These are phyloP conservation scores for Globisporangium ultimum DNA, from an alignment of 352 stramenopile species.

Conservation along the genomic window DNA sequence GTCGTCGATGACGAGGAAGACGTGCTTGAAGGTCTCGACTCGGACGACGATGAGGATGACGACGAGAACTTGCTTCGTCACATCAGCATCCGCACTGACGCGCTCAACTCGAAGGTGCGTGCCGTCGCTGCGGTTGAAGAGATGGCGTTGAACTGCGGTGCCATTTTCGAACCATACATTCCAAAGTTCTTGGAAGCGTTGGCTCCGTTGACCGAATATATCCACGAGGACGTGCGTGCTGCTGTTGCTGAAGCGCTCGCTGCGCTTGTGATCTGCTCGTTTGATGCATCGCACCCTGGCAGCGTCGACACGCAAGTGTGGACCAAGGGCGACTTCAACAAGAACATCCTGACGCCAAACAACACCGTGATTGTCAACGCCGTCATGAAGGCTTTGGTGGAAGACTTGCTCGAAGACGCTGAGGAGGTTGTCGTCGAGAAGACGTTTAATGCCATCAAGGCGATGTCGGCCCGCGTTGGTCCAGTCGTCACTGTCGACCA, in stretches of 20 bases:
- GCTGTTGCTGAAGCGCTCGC: slow-evolving; percentile 76
- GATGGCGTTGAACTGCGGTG: slow-evolving; percentile 77
- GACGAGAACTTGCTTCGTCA: slow-evolving; percentile 68
- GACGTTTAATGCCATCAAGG: slow-evolving; percentile 94
- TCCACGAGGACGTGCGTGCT: slow-evolving; percentile 83
- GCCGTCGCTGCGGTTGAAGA: slow-evolving; percentile 81
- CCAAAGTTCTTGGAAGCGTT: slow-evolving; percentile 79
- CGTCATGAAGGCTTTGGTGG: slow-evolving; percentile 74
- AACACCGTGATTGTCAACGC: slow-evolving; percentile 73
- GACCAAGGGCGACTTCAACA: slow-evolving; percentile 82
- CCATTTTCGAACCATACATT: slow-evolving; percentile 80
- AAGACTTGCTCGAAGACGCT: slow-evolving; percentile 77
- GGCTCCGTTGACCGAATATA: slow-evolving; percentile 81
- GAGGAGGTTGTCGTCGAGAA: slow-evolving; percentile 93
- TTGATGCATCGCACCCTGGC: slow-evolving; percentile 69
- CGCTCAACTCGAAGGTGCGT: slow-evolving; percentile 82
- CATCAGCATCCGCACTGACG: slow-evolving; percentile 86
- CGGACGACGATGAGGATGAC: slow-evolving; percentile 72
- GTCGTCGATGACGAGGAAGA: slow-evolving; percentile 74
- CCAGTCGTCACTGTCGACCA: slow-evolving; percentile 89
- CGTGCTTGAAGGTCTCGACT: slow-evolving; percentile 67
- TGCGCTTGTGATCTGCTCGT: slow-evolving; percentile 83
- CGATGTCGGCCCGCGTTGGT: slow-evolving; percentile 93
- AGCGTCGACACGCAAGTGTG: slow-evolving; percentile 82
- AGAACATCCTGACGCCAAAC: slow-evolving; percentile 72